Conservation (phyloP, 2,329 filamentous ascomycete genomes). For the Colletotrichum viniferum region DNA sequence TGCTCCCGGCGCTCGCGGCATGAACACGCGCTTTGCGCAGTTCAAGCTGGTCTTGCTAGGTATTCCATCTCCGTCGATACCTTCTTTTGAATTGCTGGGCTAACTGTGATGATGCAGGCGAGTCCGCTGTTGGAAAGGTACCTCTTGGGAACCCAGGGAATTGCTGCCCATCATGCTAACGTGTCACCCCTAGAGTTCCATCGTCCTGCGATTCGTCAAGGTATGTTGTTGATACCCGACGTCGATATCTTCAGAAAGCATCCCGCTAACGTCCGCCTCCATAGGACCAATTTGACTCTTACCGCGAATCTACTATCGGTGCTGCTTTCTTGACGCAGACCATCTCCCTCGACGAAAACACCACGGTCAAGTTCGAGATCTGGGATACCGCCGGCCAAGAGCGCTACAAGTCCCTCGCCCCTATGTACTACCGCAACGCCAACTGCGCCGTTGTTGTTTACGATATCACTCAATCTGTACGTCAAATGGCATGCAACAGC, state of each 20-base stretch:
- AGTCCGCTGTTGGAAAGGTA: slow-evolving; percentile 99
- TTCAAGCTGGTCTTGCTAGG: slow-evolving; percentile 98
- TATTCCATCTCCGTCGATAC: slow-evolving; percentile 52
- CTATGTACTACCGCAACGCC: slow-evolving; percentile 99
- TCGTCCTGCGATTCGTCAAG: slow-evolving; percentile 98
- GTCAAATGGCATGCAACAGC: slow-evolving; percentile 34
- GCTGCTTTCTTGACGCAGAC: slow-evolving; percentile 99
- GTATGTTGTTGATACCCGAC: slow-evolving; percentile 52
- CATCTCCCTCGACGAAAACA: slow-evolving; percentile 96
- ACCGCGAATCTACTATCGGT: slow-evolving; percentile 97
- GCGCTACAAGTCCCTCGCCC: slow-evolving; percentile 96
- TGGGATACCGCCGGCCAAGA: slow-evolving; percentile 99
- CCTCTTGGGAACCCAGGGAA: slow-evolving; percentile 10
- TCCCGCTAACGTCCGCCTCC: not conserved
- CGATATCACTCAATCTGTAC: slow-evolving; percentile 98
- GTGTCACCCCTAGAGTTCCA: slow-evolving; percentile 73
- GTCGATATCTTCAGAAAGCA: not conserved
- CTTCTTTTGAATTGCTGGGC: slow-evolving; percentile 10
- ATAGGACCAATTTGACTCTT: slow-evolving; percentile 97
- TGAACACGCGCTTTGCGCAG: slow-evolving; percentile 91
- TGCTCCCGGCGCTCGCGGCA: slow-evolving; percentile 59
- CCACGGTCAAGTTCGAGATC: slow-evolving; percentile 99
- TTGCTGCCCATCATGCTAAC: slow-evolving; percentile 11
- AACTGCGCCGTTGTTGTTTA: slow-evolving; percentile 99
- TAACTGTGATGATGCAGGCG: slow-evolving; percentile 62